A percentile compares a stretch with the other conserved stretches of the same genome.
Evolutionary conservation across 306 rosid genomes (phyloP).

Genomic region (Mimosa pudica): DNA sequence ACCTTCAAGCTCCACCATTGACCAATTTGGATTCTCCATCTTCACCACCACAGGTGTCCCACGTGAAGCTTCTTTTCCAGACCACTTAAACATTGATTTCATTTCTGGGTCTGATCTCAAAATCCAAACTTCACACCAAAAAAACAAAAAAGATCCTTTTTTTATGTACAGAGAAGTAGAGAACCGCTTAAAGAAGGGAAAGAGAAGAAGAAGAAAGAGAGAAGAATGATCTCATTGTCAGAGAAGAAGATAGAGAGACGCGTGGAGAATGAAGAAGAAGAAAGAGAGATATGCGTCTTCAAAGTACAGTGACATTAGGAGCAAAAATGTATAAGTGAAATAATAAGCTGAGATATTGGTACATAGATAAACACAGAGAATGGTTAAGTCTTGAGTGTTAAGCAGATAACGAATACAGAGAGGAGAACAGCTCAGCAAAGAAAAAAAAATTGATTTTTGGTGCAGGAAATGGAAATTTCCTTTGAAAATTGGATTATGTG

Average conservation of each 20-base stretch:
- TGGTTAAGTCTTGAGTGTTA: conserved; percentile 56
- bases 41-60: conserved; percentile 98
- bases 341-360: neutral
- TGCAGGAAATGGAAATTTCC: conserved; percentile 12
- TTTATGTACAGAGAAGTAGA: neutral
- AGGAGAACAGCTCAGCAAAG: conserved; percentile 79
- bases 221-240: conserved; percentile 57
- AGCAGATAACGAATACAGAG: conserved; percentile 3
- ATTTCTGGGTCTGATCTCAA: conserved; percentile 51
- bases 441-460: conserved; percentile 49
- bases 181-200: conserved; percentile 5
- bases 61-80: conserved; percentile 64
- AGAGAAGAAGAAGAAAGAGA: conserved; percentile 34
- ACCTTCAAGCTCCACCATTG: conserved; percentile 91
- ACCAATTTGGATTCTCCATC: conserved; percentile 97
- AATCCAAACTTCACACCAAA: conserved; percentile 15
- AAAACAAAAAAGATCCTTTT: neutral
- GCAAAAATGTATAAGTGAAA: conserved; percentile 35
- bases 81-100: conserved; percentile 79
- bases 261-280: conserved; percentile 50
- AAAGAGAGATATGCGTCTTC: conserved; percentile 47
- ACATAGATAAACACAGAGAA: neutral
- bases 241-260: conserved; percentile 49
- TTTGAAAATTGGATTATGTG: neutral
- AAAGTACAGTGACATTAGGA: conserved; percentile 64